Evolutionary conservation across 768 basidiomycete genomes (phyloP), one percentile per base, ranked within the genome.

Genomic region (Trametes sanguinea): DNA sequence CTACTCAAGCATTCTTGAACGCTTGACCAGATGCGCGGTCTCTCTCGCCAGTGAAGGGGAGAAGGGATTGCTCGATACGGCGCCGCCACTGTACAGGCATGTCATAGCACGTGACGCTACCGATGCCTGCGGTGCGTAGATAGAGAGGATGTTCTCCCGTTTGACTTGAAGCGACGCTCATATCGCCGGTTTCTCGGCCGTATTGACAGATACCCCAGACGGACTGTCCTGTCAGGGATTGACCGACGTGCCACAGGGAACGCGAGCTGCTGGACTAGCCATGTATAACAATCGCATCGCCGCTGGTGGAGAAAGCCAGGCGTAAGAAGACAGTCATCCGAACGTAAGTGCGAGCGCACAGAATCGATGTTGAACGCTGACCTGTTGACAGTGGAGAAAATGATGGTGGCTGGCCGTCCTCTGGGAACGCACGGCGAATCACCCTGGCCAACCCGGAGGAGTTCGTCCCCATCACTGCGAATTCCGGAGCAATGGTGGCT

Each of bases 231-330:
- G 57, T 44, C 50, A 30, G 11, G 32, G 16, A 14, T 10, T 40
- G 42, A 42, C 43, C 37, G 50, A 10, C 32, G n/a, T 35, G 27
- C 48, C n/a, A n/a, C 29, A 8, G 29, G 48, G 6, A 43, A 42
- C 30, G 16, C 42, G 40, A 35, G 17, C 50, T 42, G 57, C 48
- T 43, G 42, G 42, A 16, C 57, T 59, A 45, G 17, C 57, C 42
- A n/a, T 32, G 50, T 52, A 32, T 59, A 50, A 51, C 33, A n/a
- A 37, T 17, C n/a, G 30, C 17, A 32, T 27, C 48, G 6, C 47
- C 57, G 57, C 42, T 42, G 43, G 57, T 48, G 57, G 50, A 51
- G 50, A 45, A 59, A 22, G 48, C 14, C 17, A 42, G 30, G 42
- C 22, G n/a, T 22, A 27, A 35, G 51, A 51, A 40, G 57, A 51